These are phyloP conservation scores for Melampsora medusae DNA, from an alignment of 1,284 basidiomycete species.

Conservation along the genomic window DNA sequence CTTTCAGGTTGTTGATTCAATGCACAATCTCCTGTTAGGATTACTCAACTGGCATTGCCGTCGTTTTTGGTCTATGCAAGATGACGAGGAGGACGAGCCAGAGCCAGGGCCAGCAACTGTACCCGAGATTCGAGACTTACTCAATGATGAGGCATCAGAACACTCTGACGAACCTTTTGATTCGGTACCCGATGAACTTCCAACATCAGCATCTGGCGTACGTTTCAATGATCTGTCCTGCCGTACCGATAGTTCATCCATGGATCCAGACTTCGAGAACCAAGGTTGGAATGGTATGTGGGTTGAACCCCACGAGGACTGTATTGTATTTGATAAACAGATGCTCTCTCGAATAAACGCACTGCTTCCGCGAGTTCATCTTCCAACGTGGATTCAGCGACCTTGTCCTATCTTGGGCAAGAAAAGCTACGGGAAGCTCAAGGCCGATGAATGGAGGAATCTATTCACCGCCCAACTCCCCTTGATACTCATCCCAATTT, in stretches of 20 bases:
- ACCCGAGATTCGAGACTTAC: background rate
- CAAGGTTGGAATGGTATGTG: slow-evolving; percentile 30
- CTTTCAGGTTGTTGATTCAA: slow-evolving; percentile 38
- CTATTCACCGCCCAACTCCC: slow-evolving; percentile 23
- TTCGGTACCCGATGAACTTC: background rate
- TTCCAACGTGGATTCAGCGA: slow-evolving; percentile 23
- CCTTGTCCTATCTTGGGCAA: slow-evolving; percentile 31
- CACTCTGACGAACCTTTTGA: background rate
- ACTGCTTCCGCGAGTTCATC: background rate
- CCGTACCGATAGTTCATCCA: background rate
- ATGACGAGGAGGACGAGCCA: slow-evolving; percentile 2
- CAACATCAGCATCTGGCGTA: background rate
- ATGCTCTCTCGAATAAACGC: slow-evolving; percentile 16
- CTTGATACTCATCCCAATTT: slow-evolving; percentile 6
- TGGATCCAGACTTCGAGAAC: slow-evolving; percentile 16
- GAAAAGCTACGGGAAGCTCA: slow-evolving; percentile 16
- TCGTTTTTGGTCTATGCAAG: slow-evolving; percentile 27
- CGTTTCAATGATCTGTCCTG: slow-evolving; percentile 10
- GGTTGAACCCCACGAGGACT: background rate
- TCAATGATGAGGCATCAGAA: background rate
- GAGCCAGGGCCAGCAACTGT: background rate
- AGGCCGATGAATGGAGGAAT: slow-evolving; percentile 35
- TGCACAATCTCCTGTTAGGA: slow-evolving; percentile 28
- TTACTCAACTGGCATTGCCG: slow-evolving; percentile 27
- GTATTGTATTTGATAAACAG: slow-evolving; percentile 5